Base-by-base conservation (phyloP, 2,329 filamentous ascomycete genomes). In the Stemphylium beticola region DNA sequence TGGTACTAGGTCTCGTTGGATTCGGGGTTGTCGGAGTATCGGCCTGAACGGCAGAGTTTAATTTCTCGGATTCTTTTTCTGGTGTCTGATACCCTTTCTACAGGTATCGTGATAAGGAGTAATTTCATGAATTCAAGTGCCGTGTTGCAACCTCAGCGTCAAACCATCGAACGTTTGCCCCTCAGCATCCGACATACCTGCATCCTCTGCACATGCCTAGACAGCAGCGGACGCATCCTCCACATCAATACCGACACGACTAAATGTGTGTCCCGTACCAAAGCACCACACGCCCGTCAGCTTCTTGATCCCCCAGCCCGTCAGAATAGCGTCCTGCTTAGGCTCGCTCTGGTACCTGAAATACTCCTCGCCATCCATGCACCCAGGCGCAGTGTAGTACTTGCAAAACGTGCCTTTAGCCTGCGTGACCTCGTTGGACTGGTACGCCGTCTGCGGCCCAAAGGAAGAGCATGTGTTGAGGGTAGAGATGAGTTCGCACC, bases 351-450 rank as follows among this genome's bases (percentile, higher is more conserved):
- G 22, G 11, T 49, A 33, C 18, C 37, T 3, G 9, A 40, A 49
- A 10, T 40, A 40, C 10, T 33, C 10, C 12, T 40, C 45, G 26
- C 32, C 22, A 12, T 44, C 39, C 32, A 22, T 31, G 33, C 48
- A 50, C 1, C 48, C 48, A 9, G 48, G 14, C 17, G 43, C 37
- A 17, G n/a, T 50, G 39, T 44, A 50, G 40, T 50, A 50, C 11
- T 15, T 22, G 33, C 48, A 50, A 4, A 22, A 31, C 6, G 39
- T 14, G 10, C 39, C 48, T 12, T 43, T 43, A 5, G 39, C 24
- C 24, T 50, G 48, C 17, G 14, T 24, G 32, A 50, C 11, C 10
- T 24, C 1, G n/a, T 37, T 44, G 22, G 10, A 1, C n/a, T 31
- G 22, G 32, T 44, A 31, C 15, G 48, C 48, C 4, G 20, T 29